A percentile compares a stretch with the other conserved stretches of the same genome.
Conservation (phyloP, 163 green algal species). For the Prototheca cutis region DNA sequence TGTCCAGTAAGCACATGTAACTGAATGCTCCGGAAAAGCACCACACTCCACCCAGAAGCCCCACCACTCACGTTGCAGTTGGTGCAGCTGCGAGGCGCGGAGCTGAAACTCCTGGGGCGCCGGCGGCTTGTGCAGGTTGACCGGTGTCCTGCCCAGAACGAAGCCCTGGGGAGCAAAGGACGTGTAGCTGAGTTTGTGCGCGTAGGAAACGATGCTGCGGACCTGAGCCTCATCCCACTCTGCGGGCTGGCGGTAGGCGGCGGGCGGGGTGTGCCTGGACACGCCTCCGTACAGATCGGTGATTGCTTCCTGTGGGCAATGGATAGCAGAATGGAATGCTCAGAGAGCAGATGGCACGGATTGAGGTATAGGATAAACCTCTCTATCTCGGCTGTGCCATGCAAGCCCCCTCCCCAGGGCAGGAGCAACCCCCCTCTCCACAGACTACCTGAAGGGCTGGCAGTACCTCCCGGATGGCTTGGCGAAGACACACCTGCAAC, state of each 20-base stretch:
- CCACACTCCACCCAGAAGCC: neutral
- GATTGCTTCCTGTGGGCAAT: conserved; percentile 11
- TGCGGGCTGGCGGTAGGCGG: neutral
- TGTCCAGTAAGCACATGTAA: neutral
- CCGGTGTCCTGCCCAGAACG: conserved; percentile 16
- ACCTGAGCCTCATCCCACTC: neutral
- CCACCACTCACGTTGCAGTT: conserved; percentile 19
- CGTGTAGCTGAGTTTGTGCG: conserved; percentile 43
- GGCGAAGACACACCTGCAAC: no score
- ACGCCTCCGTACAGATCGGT: conserved; percentile 8
- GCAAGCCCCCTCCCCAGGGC: no score
- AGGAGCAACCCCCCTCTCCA: no score
- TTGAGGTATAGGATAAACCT: no score
- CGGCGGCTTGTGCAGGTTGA: conserved; percentile 32
- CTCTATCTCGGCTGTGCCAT: no score
- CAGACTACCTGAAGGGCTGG: no score
- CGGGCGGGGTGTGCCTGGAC: conserved; percentile 3
- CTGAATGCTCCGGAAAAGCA: neutral
- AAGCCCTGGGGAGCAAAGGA: conserved; percentile 32
- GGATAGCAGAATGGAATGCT: no score
- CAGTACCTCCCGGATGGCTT: no score
- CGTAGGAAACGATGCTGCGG: conserved; percentile 22
- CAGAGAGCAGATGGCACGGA: no score
- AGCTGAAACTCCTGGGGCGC: conserved; percentile 40
- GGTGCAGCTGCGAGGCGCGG: conserved; percentile 30